Evolutionary conservation across 805 yeast genomes (phyloP), one percentile per base, ranked within the genome.

Genomic region (Wickerhamiella allomyrinae): DNA sequence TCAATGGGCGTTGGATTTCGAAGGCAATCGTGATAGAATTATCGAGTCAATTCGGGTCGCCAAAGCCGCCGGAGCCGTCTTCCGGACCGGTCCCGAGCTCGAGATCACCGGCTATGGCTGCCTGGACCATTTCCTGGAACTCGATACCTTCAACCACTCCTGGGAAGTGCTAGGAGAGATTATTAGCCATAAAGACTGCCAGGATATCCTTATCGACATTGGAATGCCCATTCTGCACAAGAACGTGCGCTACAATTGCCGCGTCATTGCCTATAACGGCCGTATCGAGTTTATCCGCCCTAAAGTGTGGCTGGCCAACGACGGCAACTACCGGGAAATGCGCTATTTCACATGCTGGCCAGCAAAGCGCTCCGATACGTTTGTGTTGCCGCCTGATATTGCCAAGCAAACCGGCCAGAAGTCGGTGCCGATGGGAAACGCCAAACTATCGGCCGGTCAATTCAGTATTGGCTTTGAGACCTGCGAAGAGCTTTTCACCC

Each of bases 1-100:
- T 65, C 99, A 91, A 71, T 91, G 99, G 99, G 95, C 98, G 0
- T 68, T 91, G 42, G 99, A 91, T 59, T 91, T 85, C 60, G 97
- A 89, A 60, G 99, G 98, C 5, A 91, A 91, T 61, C 70, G 95
- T 41, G 95, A 87, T 56, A 69, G 99, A 44, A 89, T 91, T 48
- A 54, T 91, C 20, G 79, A 79, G 55, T 79, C 94, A 42, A 89
- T 91, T 54, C 58, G 56, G 19, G 67, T 72, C 40, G 95, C 99
- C 41, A 91, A 87, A 55, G 59, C 62, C 22, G 69, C 64, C 46
- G 83, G 84, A 13, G 93, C 99, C 0, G 65, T 68, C 15, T 69
- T 93, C 40, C 71, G 99, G 56, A 95, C 93, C 15, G 99, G 99
- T 2, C 98, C 98, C 2, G 99, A 91, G 59, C 69, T 91, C 34